These are phyloP conservation scores for Bretschneidera sinensis DNA, from an alignment of 345 rosid genomes.

Conservation along the genomic window DNA sequence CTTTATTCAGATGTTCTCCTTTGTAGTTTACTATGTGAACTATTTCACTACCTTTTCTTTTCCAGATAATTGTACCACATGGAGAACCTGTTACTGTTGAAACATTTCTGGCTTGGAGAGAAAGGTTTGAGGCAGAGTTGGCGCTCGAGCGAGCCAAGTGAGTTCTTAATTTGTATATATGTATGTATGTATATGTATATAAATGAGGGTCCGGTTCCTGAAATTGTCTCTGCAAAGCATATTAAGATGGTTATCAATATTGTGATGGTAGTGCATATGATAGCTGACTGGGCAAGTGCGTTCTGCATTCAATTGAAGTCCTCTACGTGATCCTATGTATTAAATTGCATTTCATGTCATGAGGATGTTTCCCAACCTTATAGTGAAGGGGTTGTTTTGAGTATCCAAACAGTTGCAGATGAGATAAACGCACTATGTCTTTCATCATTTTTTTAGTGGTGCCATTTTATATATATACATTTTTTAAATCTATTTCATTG, in stretches of 20 bases:
- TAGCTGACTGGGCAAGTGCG: background rate
- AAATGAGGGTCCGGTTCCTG: background rate
- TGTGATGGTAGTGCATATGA: background rate
- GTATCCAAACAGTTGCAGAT: background rate
- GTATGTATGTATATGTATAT: no score
- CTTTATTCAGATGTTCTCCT: constrained; percentile 1
- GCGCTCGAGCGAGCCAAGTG: constrained; percentile 97
- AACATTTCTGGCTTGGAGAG: constrained; percentile 94
- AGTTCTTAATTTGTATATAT: constrained; percentile 26
- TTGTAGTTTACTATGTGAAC: background rate
- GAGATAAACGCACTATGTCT: background rate
- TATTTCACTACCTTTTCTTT: constrained; percentile 8
- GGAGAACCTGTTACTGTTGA: constrained; percentile 96
- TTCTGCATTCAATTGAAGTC: background rate
- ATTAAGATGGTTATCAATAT: background rate
- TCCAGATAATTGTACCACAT: constrained; percentile 82
- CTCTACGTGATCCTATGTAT: background rate
- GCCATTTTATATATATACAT: no score
- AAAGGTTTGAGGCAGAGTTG: constrained; percentile 93
- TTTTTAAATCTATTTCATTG: no score
- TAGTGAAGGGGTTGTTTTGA: background rate
- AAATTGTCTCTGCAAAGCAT: background rate
- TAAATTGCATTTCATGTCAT: background rate
- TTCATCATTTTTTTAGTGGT: background rate
- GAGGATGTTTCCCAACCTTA: background rate